Evolutionary conservation across 164 flowering plant genomes (phyloP).

Genomic region (Macadamia integrifolia): DNA sequence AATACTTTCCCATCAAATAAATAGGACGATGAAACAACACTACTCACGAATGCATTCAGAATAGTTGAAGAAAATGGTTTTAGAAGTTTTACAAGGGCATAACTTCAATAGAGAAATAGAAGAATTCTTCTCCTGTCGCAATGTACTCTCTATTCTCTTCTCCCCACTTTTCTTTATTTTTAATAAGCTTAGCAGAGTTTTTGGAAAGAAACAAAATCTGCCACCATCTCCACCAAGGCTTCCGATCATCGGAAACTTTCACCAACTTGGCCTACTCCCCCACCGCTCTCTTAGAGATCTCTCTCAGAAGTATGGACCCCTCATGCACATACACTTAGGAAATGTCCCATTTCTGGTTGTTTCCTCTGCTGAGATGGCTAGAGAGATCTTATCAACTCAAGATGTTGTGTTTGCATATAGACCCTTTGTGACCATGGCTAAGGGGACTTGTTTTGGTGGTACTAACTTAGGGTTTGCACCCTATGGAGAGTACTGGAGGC

Average conservation of each 20-base stretch:
- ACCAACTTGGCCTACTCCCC: constrained; percentile 10
- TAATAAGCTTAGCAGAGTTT: too few species aligned
- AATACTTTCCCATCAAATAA: too few species aligned
- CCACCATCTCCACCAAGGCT: constrained; percentile 27
- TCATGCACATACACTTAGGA: constrained; percentile 20
- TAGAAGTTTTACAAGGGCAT: too few species aligned
- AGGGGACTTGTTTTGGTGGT: constrained; percentile 13
- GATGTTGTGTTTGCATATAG: constrained; percentile 19
- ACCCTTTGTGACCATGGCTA: constrained; percentile 1
- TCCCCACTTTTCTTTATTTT: too few species aligned
- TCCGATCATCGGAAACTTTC: constrained; percentile 23
- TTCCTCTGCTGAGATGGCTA: constrained; percentile 21
- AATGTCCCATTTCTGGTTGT: constrained; percentile 10
- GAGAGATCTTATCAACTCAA: constrained; percentile 17
- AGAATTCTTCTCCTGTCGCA: too few species aligned
- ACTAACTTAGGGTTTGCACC: constrained; percentile 15
- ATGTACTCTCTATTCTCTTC: too few species aligned
- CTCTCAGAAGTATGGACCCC: constrained; percentile 13
- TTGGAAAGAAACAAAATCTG: background rate
- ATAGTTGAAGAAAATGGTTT: too few species aligned
- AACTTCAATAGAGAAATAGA: too few species aligned
- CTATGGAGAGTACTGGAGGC: constrained; percentile 33
- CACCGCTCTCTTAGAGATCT: constrained; percentile 16
- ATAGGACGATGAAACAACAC: too few species aligned
- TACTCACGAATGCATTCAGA: too few species aligned